A percentile compares a stretch with the other conserved stretches of the same genome.
These are phyloP conservation scores for Talaromyces sp. DNA, from an alignment of 2,329 filamentous ascomycete species.

Conservation along the genomic window DNA sequence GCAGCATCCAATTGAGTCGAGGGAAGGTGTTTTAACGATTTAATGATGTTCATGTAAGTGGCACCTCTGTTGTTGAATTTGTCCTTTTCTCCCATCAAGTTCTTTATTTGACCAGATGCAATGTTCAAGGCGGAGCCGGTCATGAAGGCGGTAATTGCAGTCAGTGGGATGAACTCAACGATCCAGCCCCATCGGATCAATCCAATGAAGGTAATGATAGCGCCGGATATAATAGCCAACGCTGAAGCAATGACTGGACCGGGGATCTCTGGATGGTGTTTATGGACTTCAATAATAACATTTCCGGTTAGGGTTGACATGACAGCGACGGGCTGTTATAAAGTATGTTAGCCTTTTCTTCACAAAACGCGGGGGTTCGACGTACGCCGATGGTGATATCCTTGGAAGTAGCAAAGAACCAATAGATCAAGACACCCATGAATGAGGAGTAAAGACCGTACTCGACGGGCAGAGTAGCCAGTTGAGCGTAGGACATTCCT, in stretches of 20 bases:
- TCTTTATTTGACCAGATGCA: constrained; percentile 72
- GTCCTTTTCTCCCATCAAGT: constrained; percentile 68
- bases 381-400: constrained; percentile 93
- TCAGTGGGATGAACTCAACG: constrained; percentile 85
- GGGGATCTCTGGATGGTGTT: constrained; percentile 51
- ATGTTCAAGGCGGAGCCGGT: constrained; percentile 93
- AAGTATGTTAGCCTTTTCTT: not conserved
- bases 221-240: constrained; percentile 70
- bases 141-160: constrained; percentile 92
- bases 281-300: constrained; percentile 62
- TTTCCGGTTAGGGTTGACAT: constrained; percentile 87
- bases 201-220: constrained; percentile 72
- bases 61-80: constrained; percentile 66
- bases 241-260: constrained; percentile 68
- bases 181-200: constrained; percentile 79
- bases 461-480: constrained; percentile 73
- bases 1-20: constrained; percentile 70
- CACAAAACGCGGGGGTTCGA: constrained; percentile 20
- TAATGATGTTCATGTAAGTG: constrained; percentile 78
- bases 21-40: constrained; percentile 68
- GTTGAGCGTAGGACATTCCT: constrained; percentile 86
- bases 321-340: constrained; percentile 74
- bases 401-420: constrained; percentile 97
- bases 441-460: constrained; percentile 94
- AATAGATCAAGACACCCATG: constrained; percentile 90